phyloP scores from a whole-genome alignment of 345 rosid species.

The Adansonia digitata region DNA sequence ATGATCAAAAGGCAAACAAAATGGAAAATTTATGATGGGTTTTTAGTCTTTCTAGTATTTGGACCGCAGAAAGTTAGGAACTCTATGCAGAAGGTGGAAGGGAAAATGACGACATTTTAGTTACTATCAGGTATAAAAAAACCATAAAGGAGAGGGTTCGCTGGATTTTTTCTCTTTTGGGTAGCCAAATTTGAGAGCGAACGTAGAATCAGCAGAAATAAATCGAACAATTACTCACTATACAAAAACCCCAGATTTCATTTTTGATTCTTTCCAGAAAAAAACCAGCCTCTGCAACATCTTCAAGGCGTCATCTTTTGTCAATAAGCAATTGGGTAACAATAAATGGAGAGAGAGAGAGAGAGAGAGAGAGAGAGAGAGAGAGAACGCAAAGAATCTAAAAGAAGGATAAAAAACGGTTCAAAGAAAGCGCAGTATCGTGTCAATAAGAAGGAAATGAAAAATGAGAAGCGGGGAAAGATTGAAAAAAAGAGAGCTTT shows the following conservation, averaged over 20 bases:
- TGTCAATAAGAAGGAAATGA: conserved; percentile 3
- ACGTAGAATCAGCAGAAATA: conserved; percentile 30
- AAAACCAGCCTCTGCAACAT: background rate
- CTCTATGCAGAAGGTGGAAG: background rate
- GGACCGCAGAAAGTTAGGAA: background rate
- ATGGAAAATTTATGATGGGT: background rate
- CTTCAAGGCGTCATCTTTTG: conserved; percentile 1
- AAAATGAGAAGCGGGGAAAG: background rate
- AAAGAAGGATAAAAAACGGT: background rate
- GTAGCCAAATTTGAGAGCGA: conserved; percentile 39
- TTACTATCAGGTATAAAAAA: background rate
- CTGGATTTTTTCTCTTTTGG: conserved; percentile 19
- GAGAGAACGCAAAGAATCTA: background rate
- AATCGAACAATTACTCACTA: conserved; percentile 20
- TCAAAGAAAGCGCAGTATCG: conserved; percentile 24
- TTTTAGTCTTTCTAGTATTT: background rate
- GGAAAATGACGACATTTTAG: background rate
- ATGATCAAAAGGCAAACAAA: background rate
- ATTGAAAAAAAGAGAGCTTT: conserved; percentile 9
- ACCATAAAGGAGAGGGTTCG: conserved; percentile 12
- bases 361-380: too few species aligned
- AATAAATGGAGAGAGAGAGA: background rate
- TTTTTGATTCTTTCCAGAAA: conserved; percentile 11
- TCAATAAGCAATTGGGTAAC: background rate
- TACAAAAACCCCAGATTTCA: background rate